Percentiles rank a stretch among this genome's conserved stretches.
Conservation (phyloP, 345 rosid genomes). For the Dovyalis caffra region DNA sequence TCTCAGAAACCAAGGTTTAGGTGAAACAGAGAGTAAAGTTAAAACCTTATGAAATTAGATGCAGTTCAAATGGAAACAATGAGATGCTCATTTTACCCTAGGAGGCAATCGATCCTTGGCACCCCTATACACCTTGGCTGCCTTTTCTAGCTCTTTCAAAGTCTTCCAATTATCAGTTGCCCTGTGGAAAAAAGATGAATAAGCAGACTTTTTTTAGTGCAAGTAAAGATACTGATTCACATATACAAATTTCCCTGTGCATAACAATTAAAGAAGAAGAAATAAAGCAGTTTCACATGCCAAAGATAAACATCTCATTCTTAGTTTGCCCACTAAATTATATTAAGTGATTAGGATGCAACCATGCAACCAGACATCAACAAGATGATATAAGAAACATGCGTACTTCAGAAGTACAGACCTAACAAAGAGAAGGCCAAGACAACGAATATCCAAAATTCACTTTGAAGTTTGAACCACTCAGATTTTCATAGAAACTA, state of each 20-base stretch:
- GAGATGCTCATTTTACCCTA: conserved; percentile 43
- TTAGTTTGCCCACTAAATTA: not conserved
- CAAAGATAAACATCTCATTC: not conserved
- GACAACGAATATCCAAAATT: no score
- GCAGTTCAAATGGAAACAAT: not conserved
- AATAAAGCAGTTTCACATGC: not conserved
- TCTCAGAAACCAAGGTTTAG: not conserved
- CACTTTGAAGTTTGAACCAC: no score
- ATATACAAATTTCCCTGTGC: not conserved
- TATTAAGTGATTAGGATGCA: no score
- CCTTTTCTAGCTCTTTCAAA: conserved; percentile 84
- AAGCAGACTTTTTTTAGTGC: not conserved
- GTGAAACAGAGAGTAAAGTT: not conserved
- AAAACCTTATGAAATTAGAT: not conserved
- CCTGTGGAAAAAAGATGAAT: conserved; percentile 38
- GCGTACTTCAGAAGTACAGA: no score
- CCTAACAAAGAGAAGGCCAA: no score
- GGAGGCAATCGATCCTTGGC: conserved; percentile 89
- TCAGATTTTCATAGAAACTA: no score
- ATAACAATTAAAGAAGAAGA: not conserved
- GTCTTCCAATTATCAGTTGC: conserved; percentile 84
- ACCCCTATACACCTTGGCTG: conserved; percentile 72
- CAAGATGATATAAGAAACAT: no score
- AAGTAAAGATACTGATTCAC: not conserved
- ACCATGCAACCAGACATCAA: no score